A percentile compares a stretch with the other conserved stretches of the same genome.
These are phyloP conservation scores for Verticillium klebahnii DNA, from an alignment of 2,329 filamentous ascomycete species.

Conservation along the genomic window DNA sequence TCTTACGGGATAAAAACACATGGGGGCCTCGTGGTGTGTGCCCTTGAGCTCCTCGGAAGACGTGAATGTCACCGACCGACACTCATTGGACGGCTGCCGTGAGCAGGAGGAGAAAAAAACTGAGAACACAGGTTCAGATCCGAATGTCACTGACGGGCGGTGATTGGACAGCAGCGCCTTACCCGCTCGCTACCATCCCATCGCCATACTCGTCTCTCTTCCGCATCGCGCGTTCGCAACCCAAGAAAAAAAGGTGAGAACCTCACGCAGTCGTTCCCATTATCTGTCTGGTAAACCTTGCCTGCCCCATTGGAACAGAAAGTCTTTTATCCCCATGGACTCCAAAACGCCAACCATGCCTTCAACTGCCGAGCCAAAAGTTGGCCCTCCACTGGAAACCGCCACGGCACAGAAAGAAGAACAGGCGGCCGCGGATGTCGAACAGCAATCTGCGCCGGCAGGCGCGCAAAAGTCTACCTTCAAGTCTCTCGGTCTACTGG, in stretches of 20 bases:
- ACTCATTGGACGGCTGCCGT: background rate
- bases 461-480: conserved; percentile 34
- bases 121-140: background rate
- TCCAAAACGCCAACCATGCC: background rate
- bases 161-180: background rate
- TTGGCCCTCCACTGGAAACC: background rate
- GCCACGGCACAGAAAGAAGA: background rate
- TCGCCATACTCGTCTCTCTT: background rate
- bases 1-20: too few species aligned
- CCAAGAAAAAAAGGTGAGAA: background rate
- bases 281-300: too few species aligned
- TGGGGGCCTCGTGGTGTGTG: too few species aligned
- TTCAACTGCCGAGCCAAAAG: background rate
- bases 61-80: background rate
- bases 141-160: background rate
- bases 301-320: too few species aligned
- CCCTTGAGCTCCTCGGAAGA: too few species aligned
- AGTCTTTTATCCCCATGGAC: background rate
- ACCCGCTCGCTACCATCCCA: background rate
- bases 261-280: too few species aligned
- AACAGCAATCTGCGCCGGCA: conserved; percentile 1
- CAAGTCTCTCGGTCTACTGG: conserved; percentile 53
- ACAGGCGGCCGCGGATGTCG: conserved; percentile 5
- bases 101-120: background rate
- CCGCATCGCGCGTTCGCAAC: too few species aligned